A percentile compares a stretch with the other conserved stretches of the same genome.
These are phyloP conservation scores for Pisolithus microcarpus DNA, from an alignment of 768 basidiomycete species.

Conservation along the genomic window DNA sequence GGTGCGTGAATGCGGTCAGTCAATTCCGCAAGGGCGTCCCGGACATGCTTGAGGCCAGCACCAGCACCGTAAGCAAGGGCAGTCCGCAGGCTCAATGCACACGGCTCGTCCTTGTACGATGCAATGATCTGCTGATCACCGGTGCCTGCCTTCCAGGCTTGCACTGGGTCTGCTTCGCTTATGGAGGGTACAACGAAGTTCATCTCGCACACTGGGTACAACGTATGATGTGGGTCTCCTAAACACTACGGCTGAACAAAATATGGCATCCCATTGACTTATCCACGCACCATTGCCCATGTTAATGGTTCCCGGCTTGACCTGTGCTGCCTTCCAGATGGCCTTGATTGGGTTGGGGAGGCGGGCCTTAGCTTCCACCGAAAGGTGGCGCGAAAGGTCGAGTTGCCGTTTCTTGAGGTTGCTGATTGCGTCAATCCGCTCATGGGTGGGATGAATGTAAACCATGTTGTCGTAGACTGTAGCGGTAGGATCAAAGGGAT, in stretches of 20 bases:
- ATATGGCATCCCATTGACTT: neutral
- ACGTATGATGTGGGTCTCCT: constrained; percentile 29
- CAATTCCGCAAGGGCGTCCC: constrained; percentile 28
- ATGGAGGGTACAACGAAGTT: constrained; percentile 30
- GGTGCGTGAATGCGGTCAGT: constrained; percentile 31
- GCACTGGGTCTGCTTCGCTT: constrained; percentile 22
- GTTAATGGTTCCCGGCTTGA: constrained; percentile 30
- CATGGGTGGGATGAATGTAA: constrained; percentile 14
- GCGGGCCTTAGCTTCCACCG: constrained; percentile 26
- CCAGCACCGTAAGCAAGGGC: constrained; percentile 37
- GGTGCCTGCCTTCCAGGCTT: constrained; percentile 22
- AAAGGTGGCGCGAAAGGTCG: constrained; percentile 28
- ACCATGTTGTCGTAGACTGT: constrained; percentile 15
- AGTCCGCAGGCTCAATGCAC: constrained; percentile 23
- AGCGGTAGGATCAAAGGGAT: neutral
- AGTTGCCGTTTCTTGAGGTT: constrained; percentile 21
- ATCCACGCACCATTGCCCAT: constrained; percentile 28
- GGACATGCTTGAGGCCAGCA: constrained; percentile 26
- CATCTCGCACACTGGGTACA: constrained; percentile 29
- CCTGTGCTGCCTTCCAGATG: constrained; percentile 31
- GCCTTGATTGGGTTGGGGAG: constrained; percentile 32
- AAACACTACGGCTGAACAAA: neutral
- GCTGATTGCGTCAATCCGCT: constrained; percentile 4
- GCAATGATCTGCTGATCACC: constrained; percentile 23
- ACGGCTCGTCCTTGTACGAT: constrained; percentile 24